Conservation (phyloP, 2,329 filamentous ascomycete genomes). For the Xenoacremonium recifei region DNA sequence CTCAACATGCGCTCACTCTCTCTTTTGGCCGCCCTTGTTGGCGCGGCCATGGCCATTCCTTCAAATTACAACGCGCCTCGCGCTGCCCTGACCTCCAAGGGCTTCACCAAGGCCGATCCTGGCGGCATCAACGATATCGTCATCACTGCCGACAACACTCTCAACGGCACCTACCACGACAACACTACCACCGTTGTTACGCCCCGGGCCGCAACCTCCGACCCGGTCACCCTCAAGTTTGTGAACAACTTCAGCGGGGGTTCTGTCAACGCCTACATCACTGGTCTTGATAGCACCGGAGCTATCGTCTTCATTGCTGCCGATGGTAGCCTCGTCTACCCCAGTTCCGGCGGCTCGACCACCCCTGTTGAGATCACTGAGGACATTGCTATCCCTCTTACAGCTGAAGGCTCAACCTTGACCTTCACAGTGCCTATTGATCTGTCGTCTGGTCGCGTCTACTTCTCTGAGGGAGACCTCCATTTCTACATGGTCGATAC, state of each 20-base stretch:
- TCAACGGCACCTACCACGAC: slow-evolving; percentile 36
- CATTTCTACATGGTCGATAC: slow-evolving; percentile 40
- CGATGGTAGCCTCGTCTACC: slow-evolving; percentile 42
- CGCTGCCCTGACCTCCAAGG: slow-evolving; percentile 12
- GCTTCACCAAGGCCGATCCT: slow-evolving; percentile 31
- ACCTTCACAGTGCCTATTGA: slow-evolving; percentile 39
- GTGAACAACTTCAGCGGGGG: slow-evolving; percentile 43
- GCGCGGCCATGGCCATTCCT: slow-evolving; percentile 16
- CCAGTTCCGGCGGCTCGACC: slow-evolving; percentile 33
- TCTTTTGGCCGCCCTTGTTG: slow-evolving; percentile 18
- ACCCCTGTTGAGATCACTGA: slow-evolving; percentile 35
- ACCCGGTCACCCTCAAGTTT: slow-evolving; percentile 29
- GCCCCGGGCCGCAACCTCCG: slow-evolving; percentile 4
- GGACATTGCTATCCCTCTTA: slow-evolving; percentile 44
- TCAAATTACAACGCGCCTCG: slow-evolving; percentile 9
- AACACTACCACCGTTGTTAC: slow-evolving; percentile 7
- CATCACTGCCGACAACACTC: slow-evolving; percentile 36
- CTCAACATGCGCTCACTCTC: slow-evolving; percentile 23
- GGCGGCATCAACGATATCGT: slow-evolving; percentile 31
- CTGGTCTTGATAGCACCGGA: slow-evolving; percentile 39
- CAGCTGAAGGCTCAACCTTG: slow-evolving; percentile 34
- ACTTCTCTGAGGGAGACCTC: slow-evolving; percentile 42
- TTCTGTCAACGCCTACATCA: slow-evolving; percentile 44
- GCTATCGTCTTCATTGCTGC: slow-evolving; percentile 42
- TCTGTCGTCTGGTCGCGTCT: slow-evolving; percentile 42